These are phyloP conservation scores for Nematodospora anomalae DNA, from an alignment of 1,139 yeast species.

Conservation along the genomic window DNA sequence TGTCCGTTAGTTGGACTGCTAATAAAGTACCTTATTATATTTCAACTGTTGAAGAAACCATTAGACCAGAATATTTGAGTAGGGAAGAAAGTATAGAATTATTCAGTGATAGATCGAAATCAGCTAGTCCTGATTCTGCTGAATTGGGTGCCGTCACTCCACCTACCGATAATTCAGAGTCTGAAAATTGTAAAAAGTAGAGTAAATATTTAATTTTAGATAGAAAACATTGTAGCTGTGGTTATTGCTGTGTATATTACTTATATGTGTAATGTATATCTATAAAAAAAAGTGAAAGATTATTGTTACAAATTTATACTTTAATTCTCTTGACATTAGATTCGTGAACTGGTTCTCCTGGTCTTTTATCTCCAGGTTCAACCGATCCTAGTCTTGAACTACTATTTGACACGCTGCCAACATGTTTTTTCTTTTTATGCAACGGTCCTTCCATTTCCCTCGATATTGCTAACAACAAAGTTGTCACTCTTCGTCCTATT, in stretches of 20 bases:
- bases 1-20: slow-evolving; percentile 87
- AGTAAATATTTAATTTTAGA: neutral
- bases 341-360: slow-evolving; percentile 4
- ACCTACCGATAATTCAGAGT: slow-evolving; percentile 8
- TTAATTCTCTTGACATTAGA: neutral
- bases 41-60: slow-evolving; percentile 60
- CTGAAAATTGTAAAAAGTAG: slow-evolving; percentile 1
- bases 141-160: slow-evolving; percentile 8
- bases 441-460: slow-evolving; percentile 76
- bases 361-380: slow-evolving; percentile 26
- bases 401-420: slow-evolving; percentile 24
- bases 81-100: slow-evolving; percentile 9
- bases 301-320: neutral
- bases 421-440: slow-evolving; percentile 36
- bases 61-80: slow-evolving; percentile 29
- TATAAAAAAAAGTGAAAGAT: slow-evolving; percentile 1
- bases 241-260: slow-evolving; percentile 1
- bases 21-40: slow-evolving; percentile 79
- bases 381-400: slow-evolving; percentile 37
- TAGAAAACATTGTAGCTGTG: neutral
- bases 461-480: slow-evolving; percentile 73
- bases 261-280: neutral
- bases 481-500: slow-evolving; percentile 75
- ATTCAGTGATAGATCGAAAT: slow-evolving; percentile 8
- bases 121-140: slow-evolving; percentile 9